Evolutionary conservation across 2,329 filamentous ascomycete genomes (phyloP).

Genomic region (Fusarium sp.): DNA sequence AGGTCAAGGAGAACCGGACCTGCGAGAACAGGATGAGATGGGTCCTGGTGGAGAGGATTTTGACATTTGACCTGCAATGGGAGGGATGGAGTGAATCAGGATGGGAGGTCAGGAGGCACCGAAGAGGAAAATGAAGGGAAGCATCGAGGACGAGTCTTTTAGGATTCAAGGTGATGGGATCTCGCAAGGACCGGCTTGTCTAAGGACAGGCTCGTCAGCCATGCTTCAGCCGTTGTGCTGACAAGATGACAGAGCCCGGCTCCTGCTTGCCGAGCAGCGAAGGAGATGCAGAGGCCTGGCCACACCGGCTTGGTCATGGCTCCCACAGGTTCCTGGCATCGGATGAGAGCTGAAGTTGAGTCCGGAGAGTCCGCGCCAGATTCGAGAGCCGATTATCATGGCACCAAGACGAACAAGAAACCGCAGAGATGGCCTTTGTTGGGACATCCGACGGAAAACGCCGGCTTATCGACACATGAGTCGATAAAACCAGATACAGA

Average conservation of each 20-base stretch:
- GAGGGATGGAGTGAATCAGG: constrained; percentile 48
- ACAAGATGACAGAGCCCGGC: background rate
- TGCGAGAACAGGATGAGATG: constrained; percentile 52
- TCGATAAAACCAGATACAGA: background rate
- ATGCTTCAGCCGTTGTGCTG: background rate
- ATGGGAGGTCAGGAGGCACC: constrained; percentile 36
- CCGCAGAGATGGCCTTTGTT: background rate
- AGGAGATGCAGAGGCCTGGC: background rate
- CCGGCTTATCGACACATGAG: background rate
- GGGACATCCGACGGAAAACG: background rate
- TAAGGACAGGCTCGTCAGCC: background rate
- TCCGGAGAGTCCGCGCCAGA: background rate
- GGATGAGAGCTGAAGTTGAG: background rate
- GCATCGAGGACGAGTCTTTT: background rate
- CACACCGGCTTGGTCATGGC: background rate
- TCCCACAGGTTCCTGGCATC: background rate
- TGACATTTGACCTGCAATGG: constrained; percentile 53
- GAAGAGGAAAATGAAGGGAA: constrained; percentile 15
- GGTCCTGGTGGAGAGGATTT: constrained; percentile 53
- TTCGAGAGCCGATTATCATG: background rate
- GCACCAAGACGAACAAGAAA: background rate
- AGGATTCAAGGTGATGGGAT: background rate
- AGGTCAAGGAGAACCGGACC: constrained; percentile 42
- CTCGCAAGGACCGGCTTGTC: background rate
- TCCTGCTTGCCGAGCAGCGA: background rate